Evolutionary conservation across 768 basidiomycete species (phyloP), one percentile per base, ranked within the genome.

Genomic region (Glaciozyma martinii): DNA sequence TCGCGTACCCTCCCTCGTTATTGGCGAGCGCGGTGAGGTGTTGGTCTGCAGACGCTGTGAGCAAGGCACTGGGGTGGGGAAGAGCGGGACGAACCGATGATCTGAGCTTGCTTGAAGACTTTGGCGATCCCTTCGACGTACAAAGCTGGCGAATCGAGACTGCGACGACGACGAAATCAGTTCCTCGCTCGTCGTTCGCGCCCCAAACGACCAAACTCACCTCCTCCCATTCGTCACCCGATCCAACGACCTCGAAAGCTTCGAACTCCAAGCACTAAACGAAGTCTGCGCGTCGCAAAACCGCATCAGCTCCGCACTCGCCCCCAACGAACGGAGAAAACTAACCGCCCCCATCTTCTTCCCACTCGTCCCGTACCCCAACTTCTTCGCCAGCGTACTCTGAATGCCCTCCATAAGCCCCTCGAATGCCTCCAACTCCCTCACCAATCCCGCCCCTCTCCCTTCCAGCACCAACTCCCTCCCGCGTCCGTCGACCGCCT

Each of bases 371-470:
- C 67, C 63, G 44, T 27, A 55, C 5, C 63, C 70, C 5, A 73
- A 32, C 61, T 74, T 74, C 61, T 73, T 73, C 23, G 40, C 53
- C 30, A 74, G 43, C 18, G 73, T 74, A 29, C 59, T 64, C 56
- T 74, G 73, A 5, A 73, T 88, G 37, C 84, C 81, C 63, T 72
- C 70, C 9, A 86, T 85, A 70, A 92, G 87, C 23, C 89, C 88
- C 76, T 92, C 91, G 27, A 90, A 89, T 55, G 89, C 86, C 16
- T 89, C 87, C 29, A 93, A 80, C 77, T 93, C 92, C 79, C 88
- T 90, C 62, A 87, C 87, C 75, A 91, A 87, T 74, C 85, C 86
- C 52, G 87, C 87, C 47, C 68, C 65, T 18, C 71, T 59, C 29
- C 66, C 57, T 21, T 57, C 56, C 33, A n/a, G n/a, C n/a, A 30